Conservation (phyloP, 495 filamentous ascomycete genomes). For the Podospora conica region DNA sequence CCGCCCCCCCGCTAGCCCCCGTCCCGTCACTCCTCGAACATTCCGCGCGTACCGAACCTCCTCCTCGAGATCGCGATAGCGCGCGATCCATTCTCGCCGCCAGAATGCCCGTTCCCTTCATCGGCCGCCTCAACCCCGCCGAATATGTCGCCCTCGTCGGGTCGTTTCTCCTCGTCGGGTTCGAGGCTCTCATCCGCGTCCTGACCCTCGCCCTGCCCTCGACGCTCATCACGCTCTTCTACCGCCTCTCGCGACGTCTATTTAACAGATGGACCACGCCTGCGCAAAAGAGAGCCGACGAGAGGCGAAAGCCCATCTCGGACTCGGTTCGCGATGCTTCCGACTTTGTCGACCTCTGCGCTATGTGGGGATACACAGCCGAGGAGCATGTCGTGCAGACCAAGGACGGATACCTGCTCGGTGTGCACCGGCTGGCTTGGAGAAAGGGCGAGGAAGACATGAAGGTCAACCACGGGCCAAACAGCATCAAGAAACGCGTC, state of each 20-base stretch:
- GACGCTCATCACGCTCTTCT: constrained; percentile 74
- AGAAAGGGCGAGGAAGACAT: constrained; percentile 69
- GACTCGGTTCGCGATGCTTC: constrained; percentile 58
- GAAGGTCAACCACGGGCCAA: constrained; percentile 63
- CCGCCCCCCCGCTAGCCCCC: not conserved
- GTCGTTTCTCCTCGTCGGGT: constrained; percentile 71
- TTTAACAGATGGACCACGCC: constrained; percentile 75
- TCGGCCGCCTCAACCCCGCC: constrained; percentile 70
- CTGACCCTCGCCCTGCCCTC: constrained; percentile 82
- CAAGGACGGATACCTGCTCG: constrained; percentile 86
- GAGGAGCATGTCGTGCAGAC: constrained; percentile 97
- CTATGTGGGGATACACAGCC: constrained; percentile 79
- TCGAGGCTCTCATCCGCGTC: constrained; percentile 78
- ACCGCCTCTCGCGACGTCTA: constrained; percentile 68
- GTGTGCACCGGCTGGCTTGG: constrained; percentile 81
- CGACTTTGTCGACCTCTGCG: constrained; percentile 89
- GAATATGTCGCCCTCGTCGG: constrained; percentile 83
- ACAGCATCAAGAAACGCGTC: constrained; percentile 72
- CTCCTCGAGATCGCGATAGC: constrained; percentile 8
- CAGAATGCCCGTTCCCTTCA: constrained; percentile 74
- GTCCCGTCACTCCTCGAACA: not conserved
- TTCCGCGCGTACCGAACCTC: not conserved
- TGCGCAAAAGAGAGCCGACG: constrained; percentile 56
- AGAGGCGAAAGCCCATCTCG: constrained; percentile 49
- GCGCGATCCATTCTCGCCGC: constrained; percentile 8